These are phyloP conservation scores for Aspergillus baeticus DNA, from an alignment of 495 filamentous ascomycete species.

Conservation along the genomic window DNA sequence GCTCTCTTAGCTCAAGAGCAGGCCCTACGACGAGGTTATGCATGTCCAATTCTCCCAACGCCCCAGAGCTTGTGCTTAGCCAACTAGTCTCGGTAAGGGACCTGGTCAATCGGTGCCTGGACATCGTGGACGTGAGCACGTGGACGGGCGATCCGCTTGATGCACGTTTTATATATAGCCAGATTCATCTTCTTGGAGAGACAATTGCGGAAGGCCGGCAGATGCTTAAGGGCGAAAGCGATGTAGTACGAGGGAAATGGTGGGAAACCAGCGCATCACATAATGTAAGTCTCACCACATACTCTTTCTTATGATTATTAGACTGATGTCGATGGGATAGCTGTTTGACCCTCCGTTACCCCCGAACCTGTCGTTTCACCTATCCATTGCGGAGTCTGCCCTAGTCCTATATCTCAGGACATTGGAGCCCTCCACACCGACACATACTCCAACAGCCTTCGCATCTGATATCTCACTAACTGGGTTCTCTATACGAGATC, in stretches of 20 bases:
- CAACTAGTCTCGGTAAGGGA: constrained; percentile 69
- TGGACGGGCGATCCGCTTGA: constrained; percentile 60
- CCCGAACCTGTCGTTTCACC: constrained; percentile 65
- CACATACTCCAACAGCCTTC: constrained; percentile 59
- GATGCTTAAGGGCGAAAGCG: constrained; percentile 47
- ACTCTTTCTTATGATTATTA: background rate
- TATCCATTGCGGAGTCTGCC: constrained; percentile 74
- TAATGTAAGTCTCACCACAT: constrained; percentile 35
- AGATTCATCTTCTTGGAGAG: constrained; percentile 73
- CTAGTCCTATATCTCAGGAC: constrained; percentile 78
- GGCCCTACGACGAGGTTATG: constrained; percentile 53
- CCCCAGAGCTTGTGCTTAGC: constrained; percentile 56
- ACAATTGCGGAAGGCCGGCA: constrained; percentile 68
- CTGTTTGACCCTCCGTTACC: constrained; percentile 60
- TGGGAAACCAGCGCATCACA: constrained; percentile 54
- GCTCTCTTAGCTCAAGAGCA: constrained; percentile 45
- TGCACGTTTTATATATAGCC: constrained; percentile 70
- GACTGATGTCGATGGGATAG: constrained; percentile 18
- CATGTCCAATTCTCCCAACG: constrained; percentile 46
- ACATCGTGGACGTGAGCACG: constrained; percentile 73
- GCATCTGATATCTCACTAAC: constrained; percentile 51
- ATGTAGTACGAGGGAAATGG: constrained; percentile 54
- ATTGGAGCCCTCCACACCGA: constrained; percentile 63
- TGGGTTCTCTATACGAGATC: constrained; percentile 58
- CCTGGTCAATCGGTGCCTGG: constrained; percentile 74